These are phyloP conservation scores for Laguncularia racemosa DNA, from an alignment of 345 rosid genomes.

Conservation along the genomic window DNA sequence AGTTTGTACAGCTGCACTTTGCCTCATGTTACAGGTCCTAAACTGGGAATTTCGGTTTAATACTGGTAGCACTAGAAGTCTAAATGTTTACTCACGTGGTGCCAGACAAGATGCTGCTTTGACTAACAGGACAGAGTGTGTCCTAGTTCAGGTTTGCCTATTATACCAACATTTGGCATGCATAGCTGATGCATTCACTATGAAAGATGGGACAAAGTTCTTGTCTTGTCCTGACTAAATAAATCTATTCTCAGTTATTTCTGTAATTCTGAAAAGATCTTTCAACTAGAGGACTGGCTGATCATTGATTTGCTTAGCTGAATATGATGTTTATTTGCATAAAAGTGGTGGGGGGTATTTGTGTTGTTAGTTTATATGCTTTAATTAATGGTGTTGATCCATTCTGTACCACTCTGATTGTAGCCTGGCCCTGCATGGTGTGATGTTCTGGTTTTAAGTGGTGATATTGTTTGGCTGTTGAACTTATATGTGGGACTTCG, in stretches of 20 bases:
- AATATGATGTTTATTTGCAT: no score
- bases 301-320: no score
- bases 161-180: constrained; percentile 10
- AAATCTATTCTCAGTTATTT: constrained; percentile 3
- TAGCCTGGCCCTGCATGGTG: constrained; percentile 96
- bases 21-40: constrained; percentile 87
- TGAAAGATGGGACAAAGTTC: constrained; percentile 1
- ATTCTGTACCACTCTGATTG: constrained; percentile 18
- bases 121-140: constrained; percentile 59
- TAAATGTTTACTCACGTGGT: constrained; percentile 53
- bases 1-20: constrained; percentile 79
- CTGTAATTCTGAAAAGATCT: not conserved
- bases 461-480: constrained; percentile 80
- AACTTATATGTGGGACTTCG: constrained; percentile 68
- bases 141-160: constrained; percentile 68
- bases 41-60: constrained; percentile 81
- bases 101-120: constrained; percentile 40
- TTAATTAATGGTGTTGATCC: no score
- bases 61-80: constrained; percentile 33
- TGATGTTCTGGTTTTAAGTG: constrained; percentile 80
- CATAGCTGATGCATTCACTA: not conserved
- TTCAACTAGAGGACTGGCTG: no score
- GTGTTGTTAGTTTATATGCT: no score
- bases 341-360: no score
- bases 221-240: constrained; percentile 6